Evolutionary conservation across 2,329 filamentous ascomycete species (phyloP), one percentile per base, ranked within the genome.

Genomic region (Alternaria solani): DNA sequence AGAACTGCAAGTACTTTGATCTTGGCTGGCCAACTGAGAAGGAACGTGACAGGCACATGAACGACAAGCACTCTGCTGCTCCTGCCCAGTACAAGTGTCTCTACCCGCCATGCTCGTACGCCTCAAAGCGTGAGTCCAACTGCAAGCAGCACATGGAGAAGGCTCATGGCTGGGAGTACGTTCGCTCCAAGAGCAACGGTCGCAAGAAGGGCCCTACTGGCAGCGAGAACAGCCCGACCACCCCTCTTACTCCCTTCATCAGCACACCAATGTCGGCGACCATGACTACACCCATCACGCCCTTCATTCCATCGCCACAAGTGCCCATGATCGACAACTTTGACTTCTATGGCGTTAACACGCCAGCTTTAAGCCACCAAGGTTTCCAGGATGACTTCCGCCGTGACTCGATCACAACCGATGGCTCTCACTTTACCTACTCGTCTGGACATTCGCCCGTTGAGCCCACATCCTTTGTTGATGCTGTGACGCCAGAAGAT

Each of bases 111-210:
- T 98, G 95, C 84, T 89, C 91, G 0, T 98, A 98, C 83, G 91
- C 93, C 74, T 97, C 94, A 11, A 98, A 98, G 85, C 90, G 94
- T 60, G 91, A 97, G 82, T 95, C 91, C 64, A 98, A 98, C 80
- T 96, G 93, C 86, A 97, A 97, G 78, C 94, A 97, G 80, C 94
- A 98, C 81, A 97, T 97, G 94, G 94, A 98, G 83, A 97, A 97
- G 80, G 91, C 92, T 0, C 94, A 98, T 73, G 89, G 90, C 59
- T 97, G 92, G 91, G 85, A 85, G n/a, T 97, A 97, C 70, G 86
- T 94, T 56, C 91, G 94, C 66, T 94, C 93, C 61, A 97, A 97
- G 86, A 94, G 91, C 78, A 97, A 96, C 74, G 91, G 91, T 54
- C 71, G 73, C 38, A 78, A 77, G 67, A 79, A 77, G 72, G 62